phyloP scores from a whole-genome alignment of 768 basidiomycete species.

The Wakefieldia striispora region DNA sequence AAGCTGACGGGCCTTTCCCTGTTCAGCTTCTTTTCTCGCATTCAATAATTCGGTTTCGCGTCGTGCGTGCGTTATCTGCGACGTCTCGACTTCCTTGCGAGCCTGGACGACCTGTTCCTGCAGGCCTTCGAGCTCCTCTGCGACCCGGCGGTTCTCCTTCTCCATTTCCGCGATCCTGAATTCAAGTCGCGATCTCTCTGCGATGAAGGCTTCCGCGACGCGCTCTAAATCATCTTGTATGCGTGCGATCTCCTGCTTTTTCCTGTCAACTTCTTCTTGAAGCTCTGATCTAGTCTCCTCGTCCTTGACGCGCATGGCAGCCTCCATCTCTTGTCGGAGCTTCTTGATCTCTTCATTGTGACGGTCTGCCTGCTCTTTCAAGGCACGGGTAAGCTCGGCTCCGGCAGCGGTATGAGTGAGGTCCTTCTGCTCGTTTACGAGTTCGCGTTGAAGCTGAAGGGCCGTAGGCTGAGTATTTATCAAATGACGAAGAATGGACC shows the following conservation, averaged over 20 bases:
- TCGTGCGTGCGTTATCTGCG: slow-evolving; percentile 25
- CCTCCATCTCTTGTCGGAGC: slow-evolving; percentile 46
- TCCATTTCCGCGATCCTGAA: slow-evolving; percentile 29
- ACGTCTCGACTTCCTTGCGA: slow-evolving; percentile 26
- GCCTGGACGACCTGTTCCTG: slow-evolving; percentile 29
- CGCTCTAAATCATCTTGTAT: slow-evolving; percentile 39
- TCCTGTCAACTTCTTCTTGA: slow-evolving; percentile 41
- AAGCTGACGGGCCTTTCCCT: slow-evolving; percentile 26
- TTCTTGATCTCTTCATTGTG: slow-evolving; percentile 46
- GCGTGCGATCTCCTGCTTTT: slow-evolving; percentile 42
- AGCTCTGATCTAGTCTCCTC: slow-evolving; percentile 46
- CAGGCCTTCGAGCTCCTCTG: slow-evolving; percentile 20
- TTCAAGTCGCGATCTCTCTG: slow-evolving; percentile 36
- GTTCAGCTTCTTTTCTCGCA: slow-evolving; percentile 24
- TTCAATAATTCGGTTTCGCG: slow-evolving; percentile 28
- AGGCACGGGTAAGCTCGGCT: slow-evolving; percentile 46
- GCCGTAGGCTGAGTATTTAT: slow-evolving; percentile 38
- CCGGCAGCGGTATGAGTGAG: slow-evolving; percentile 55
- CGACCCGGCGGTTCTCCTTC: slow-evolving; percentile 15
- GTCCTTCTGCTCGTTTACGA: slow-evolving; percentile 47
- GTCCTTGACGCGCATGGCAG: slow-evolving; percentile 44
- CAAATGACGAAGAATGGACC: slow-evolving; percentile 41
- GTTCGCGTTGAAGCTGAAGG: slow-evolving; percentile 53
- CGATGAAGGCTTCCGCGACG: slow-evolving; percentile 37
- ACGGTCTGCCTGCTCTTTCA: slow-evolving; percentile 43